Conservation (phyloP, 2,329 filamentous ascomycete species). For the Fusarium sp. region DNA sequence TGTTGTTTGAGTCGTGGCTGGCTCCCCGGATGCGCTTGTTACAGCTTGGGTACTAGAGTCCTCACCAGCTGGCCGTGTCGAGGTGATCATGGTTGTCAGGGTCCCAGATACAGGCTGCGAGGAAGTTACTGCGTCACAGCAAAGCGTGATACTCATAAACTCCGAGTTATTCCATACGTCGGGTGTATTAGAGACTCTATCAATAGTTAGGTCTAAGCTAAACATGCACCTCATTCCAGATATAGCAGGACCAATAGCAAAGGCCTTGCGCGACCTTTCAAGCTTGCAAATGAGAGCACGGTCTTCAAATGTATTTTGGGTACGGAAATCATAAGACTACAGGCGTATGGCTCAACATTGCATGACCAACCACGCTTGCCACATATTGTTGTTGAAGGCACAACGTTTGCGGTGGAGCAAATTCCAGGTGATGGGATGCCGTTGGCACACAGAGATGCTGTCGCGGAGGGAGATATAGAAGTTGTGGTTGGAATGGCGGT, state of each 20-base stretch:
- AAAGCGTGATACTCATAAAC: constrained; percentile 21
- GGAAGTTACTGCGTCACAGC: background rate
- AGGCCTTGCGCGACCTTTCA: constrained; percentile 12
- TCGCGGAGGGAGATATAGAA: background rate
- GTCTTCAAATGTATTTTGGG: constrained; percentile 20
- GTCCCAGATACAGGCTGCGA: background rate
- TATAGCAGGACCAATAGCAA: constrained; percentile 8
- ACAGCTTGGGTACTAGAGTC: background rate
- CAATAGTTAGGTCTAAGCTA: constrained; percentile 1
- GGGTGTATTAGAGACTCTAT: background rate
- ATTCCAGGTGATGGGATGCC: constrained; percentile 20
- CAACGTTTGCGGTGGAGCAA: background rate
- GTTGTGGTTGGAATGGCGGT: background rate
- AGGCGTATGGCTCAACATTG: constrained; percentile 2
- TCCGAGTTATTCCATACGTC: constrained; percentile 17
- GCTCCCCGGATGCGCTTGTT: background rate
- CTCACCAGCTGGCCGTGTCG: background rate
- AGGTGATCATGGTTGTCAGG: constrained; percentile 17
- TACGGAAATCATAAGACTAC: background rate
- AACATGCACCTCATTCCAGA: constrained; percentile 8
- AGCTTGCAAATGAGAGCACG: constrained; percentile 29
- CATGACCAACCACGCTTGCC: constrained; percentile 8
- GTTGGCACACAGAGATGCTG: background rate
- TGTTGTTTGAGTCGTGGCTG: background rate
- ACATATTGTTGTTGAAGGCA: constrained; percentile 6